Conservation (phyloP, 306 rosid genomes). For the Prunus mira region DNA sequence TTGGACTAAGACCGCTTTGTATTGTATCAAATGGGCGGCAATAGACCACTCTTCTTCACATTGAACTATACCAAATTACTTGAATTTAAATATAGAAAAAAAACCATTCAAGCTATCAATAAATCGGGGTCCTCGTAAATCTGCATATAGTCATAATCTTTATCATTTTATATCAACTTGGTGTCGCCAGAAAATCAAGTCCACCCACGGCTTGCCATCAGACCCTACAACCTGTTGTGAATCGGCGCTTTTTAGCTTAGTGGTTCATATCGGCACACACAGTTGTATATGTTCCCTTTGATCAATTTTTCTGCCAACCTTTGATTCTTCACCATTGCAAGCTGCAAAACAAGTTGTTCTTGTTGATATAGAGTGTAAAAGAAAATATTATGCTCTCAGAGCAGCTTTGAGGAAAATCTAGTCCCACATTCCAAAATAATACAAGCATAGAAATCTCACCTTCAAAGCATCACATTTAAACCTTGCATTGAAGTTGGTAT, state of each 20-base stretch:
- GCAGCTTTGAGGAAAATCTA: too few relatives aligned
- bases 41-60: neutral
- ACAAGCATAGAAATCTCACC: constrained; percentile 40
- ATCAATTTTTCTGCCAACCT: constrained; percentile 91
- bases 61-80: neutral
- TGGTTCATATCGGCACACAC: constrained; percentile 88
- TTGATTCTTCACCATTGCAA: constrained; percentile 98
- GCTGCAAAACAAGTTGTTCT: constrained; percentile 45
- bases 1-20: too few relatives aligned
- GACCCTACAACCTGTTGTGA: neutral
- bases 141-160: neutral
- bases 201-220: neutral
- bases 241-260: constrained; percentile 33
- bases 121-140: neutral
- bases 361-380: constrained; percentile 1
- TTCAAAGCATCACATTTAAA: constrained; percentile 89
- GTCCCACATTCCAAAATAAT: neutral
- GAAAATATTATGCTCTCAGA: neutral
- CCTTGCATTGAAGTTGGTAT: constrained; percentile 85
- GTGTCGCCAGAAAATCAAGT: neutral
- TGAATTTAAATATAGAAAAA: neutral
- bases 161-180: neutral
- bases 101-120: neutral
- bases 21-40: neutral
- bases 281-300: constrained; percentile 76